Evolutionary conservation across 768 basidiomycete species (phyloP).

Genomic region (Clathrus columnatus): DNA sequence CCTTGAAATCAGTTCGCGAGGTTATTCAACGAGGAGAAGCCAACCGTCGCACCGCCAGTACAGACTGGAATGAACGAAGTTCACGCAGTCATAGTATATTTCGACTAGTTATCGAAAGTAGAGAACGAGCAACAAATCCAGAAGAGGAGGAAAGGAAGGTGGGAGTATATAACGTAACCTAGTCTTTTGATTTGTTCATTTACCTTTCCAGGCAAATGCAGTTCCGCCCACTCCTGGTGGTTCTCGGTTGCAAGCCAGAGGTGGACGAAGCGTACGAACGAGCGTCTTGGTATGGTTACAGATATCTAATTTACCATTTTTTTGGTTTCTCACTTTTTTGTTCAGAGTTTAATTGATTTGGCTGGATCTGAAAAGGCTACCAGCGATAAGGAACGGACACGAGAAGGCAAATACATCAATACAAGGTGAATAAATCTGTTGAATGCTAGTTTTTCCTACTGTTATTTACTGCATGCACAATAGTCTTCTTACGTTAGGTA

Average conservation of each 20-base stretch:
- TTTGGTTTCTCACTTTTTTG: not conserved
- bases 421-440: constrained; percentile 44
- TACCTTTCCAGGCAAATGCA: not conserved
- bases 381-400: constrained; percentile 89
- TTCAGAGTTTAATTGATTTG: constrained; percentile 84
- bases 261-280: constrained; percentile 70
- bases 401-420: constrained; percentile 96
- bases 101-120: constrained; percentile 83
- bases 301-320: constrained; percentile 7
- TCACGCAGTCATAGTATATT: constrained; percentile 94
- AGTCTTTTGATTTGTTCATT: constrained; percentile 28
- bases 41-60: constrained; percentile 82
- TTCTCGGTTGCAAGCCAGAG: constrained; percentile 63
- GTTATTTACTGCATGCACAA: not conserved
- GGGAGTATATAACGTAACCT: constrained; percentile 41
- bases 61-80: constrained; percentile 98
- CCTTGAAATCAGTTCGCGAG: constrained; percentile 75
- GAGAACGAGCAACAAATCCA: constrained; percentile 43
- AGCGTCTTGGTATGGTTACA: constrained; percentile 58
- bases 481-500: constrained; percentile 85
- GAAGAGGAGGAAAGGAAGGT: constrained; percentile 35
- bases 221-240: constrained; percentile 46
- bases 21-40: constrained; percentile 82
- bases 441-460: not conserved
- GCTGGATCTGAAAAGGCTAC: constrained; percentile 97